Percentiles rank a stretch among this genome's conserved stretches.
Conservation (phyloP, 345 rosid genomes). For the Capsella bursapastoris region DNA sequence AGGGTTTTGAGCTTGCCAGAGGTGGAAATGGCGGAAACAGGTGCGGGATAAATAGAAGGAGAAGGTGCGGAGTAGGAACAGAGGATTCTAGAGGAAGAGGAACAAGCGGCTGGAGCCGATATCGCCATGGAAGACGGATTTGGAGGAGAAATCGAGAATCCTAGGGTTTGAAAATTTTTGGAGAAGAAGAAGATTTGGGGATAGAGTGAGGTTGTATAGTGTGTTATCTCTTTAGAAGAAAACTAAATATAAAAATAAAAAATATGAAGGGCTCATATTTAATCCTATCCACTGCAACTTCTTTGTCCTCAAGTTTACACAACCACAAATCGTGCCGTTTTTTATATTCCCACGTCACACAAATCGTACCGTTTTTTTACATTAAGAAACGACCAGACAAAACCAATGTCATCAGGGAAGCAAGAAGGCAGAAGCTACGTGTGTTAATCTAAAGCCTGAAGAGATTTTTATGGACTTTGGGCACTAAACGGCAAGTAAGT, state of each 20-base stretch:
- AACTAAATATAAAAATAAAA: background rate
- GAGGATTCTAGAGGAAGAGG: constrained; percentile 54
- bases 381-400: background rate
- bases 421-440: too few species aligned
- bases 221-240: constrained; percentile 30
- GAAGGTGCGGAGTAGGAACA: constrained; percentile 50
- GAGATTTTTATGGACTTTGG: constrained; percentile 76
- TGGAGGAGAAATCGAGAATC: constrained; percentile 18
- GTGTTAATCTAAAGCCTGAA: constrained; percentile 57
- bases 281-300: constrained; percentile 34
- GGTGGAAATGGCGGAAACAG: constrained; percentile 44
- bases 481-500: constrained; percentile 71
- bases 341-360: background rate
- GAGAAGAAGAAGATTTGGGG: constrained; percentile 37
- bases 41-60: constrained; percentile 43
- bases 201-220: constrained; percentile 35
- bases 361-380: background rate
- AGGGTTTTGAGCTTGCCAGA: constrained; percentile 46
- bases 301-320: constrained; percentile 18
- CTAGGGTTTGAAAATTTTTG: constrained; percentile 25
- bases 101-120: constrained; percentile 53
- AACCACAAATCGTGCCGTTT: constrained; percentile 12
- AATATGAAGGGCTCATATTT: constrained; percentile 37
- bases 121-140: constrained; percentile 60
- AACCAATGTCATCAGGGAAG: too few species aligned